These are phyloP conservation scores for Millerozyma miso DNA, from an alignment of 805 yeast species.

Conservation along the genomic window DNA sequence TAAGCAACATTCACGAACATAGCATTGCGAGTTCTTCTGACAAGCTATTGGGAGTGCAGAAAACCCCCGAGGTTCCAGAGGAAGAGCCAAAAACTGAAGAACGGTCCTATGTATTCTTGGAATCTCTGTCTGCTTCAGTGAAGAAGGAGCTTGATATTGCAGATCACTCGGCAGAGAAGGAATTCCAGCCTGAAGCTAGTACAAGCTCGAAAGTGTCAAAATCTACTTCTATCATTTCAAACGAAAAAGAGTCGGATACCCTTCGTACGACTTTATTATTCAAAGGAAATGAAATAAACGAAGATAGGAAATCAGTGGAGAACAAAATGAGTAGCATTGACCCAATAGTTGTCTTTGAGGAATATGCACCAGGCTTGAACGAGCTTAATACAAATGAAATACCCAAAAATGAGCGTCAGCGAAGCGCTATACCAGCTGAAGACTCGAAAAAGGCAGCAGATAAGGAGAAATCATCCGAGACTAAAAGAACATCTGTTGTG, in stretches of 20 bases:
- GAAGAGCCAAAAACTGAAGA: not conserved
- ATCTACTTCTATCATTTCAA: not conserved
- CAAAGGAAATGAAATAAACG: not conserved
- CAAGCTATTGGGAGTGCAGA: no score
- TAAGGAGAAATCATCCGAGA: not conserved
- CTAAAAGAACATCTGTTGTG: not conserved
- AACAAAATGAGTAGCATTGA: not conserved
- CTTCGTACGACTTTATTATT: slow-evolving; percentile 1
- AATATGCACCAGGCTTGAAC: not conserved
- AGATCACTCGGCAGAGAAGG: not conserved
- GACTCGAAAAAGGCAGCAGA: not conserved
- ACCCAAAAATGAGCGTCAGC: not conserved
- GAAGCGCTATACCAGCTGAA: not conserved
- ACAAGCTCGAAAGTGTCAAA: not conserved
- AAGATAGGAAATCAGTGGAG: not conserved
- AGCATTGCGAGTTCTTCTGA: not conserved
- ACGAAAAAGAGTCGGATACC: slow-evolving; percentile 5
- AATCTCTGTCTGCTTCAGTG: not conserved
- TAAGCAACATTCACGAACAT: not conserved
- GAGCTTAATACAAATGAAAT: not conserved
- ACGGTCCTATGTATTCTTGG: not conserved
- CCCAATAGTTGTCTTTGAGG: not conserved
- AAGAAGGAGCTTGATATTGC: not conserved
- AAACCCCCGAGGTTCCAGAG: no score
- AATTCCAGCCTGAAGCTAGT: not conserved